Evolutionary conservation across 2,329 filamentous ascomycete species (phyloP).

Genomic region (Hymenoscyphus repandus): DNA sequence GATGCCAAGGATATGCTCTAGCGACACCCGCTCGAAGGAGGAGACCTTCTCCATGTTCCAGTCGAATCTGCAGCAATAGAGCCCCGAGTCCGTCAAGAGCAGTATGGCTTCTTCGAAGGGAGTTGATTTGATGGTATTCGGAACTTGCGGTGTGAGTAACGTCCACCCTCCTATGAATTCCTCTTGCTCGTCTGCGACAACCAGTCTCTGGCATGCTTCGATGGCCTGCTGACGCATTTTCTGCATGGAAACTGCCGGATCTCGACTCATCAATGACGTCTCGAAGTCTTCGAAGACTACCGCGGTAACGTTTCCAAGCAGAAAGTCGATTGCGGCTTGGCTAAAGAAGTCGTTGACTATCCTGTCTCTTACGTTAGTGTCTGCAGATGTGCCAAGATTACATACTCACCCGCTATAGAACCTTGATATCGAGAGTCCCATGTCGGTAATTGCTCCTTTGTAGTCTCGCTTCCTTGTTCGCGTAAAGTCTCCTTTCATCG

Average conservation of each 20-base stretch:
- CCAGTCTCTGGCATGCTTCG: conserved; percentile 80
- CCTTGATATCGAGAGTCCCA: conserved; percentile 79
- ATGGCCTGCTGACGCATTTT: conserved; percentile 85
- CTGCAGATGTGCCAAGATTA: neutral
- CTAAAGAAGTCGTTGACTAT: conserved; percentile 98
- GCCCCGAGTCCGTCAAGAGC: conserved; percentile 74
- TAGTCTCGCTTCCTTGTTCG: conserved; percentile 87
- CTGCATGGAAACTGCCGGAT: conserved; percentile 81
- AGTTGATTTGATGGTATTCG: conserved; percentile 62
- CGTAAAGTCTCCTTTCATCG: conserved; percentile 95
- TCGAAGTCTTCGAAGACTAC: conserved; percentile 93
- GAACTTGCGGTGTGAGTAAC: conserved; percentile 67
- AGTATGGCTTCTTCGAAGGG: conserved; percentile 87
- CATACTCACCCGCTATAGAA: conserved; percentile 58
- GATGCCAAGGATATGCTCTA: conserved; percentile 68
- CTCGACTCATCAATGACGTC: conserved; percentile 84
- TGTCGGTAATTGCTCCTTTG: conserved; percentile 83
- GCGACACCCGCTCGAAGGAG: conserved; percentile 80
- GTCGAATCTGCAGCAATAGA: conserved; percentile 89
- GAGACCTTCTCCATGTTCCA: conserved; percentile 94
- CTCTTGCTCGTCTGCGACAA: conserved; percentile 76
- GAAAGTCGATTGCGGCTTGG: conserved; percentile 90
- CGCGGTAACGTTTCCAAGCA: conserved; percentile 81
- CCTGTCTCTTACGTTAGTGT: conserved; percentile 42
- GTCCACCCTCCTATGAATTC: conserved; percentile 89